Evolutionary conservation across 2,329 filamentous ascomycete species (phyloP).

Genomic region (Ascochyta viciae-villosae): DNA sequence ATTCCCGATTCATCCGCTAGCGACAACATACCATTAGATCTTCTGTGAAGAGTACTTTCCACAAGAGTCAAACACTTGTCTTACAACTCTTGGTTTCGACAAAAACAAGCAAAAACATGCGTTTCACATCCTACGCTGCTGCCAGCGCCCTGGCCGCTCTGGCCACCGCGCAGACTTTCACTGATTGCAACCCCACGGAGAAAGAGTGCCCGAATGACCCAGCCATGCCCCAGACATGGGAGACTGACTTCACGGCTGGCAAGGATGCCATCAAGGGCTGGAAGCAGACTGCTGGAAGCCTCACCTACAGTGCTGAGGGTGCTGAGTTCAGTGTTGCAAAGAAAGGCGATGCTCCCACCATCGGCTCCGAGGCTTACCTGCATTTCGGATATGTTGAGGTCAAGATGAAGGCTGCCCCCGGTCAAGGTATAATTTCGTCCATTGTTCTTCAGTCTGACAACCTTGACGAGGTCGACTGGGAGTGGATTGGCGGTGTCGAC

Average conservation of each 20-base stretch:
- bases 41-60: slow-evolving; percentile 43
- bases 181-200: slow-evolving; percentile 53
- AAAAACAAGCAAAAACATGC: slow-evolving; percentile 32
- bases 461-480: slow-evolving; percentile 87
- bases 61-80: slow-evolving; percentile 2
- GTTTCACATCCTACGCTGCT: slow-evolving; percentile 35
- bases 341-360: slow-evolving; percentile 64
- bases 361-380: slow-evolving; percentile 82
- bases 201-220: slow-evolving; percentile 55
- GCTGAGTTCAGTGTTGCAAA: slow-evolving; percentile 59
- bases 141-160: slow-evolving; percentile 43
- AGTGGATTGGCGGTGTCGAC: slow-evolving; percentile 74
- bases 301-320: slow-evolving; percentile 54
- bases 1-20: slow-evolving; percentile 2
- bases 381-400: slow-evolving; percentile 85
- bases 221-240: slow-evolving; percentile 50
- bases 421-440: slow-evolving; percentile 78
- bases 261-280: slow-evolving; percentile 46
- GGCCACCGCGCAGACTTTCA: slow-evolving; percentile 54
- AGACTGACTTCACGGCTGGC: slow-evolving; percentile 55
- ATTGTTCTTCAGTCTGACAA: slow-evolving; percentile 86
- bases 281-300: slow-evolving; percentile 50
- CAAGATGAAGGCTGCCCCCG: slow-evolving; percentile 76
- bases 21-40: slow-evolving; percentile 22
- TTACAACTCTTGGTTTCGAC: slow-evolving; percentile 1